A percentile compares a stretch with the other conserved stretches of the same genome.
Evolutionary conservation across 2,329 filamentous ascomycete species (phyloP).

Genomic region (Xenoacremonium recifei): DNA sequence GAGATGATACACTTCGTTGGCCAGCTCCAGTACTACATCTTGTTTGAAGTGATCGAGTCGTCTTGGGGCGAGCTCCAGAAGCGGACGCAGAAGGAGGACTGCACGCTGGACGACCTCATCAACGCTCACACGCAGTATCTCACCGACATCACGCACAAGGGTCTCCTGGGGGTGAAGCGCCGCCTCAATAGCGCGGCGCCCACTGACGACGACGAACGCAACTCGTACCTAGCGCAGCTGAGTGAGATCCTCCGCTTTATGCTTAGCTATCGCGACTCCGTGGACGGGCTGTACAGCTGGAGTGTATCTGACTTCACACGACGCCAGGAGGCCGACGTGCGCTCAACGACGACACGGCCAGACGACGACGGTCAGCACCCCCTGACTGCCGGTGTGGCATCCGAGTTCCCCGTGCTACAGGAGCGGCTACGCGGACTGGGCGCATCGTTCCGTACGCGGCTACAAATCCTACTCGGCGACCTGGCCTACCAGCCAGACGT

Average conservation of each 20-base stretch:
- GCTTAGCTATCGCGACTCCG: constrained; percentile 88
- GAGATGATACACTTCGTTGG: constrained; percentile 99
- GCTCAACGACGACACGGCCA: constrained; percentile 57
- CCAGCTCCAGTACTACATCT: constrained; percentile 96
- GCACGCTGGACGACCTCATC: constrained; percentile 93
- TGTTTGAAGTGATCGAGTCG: constrained; percentile 97
- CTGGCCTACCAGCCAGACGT: constrained; percentile 90
- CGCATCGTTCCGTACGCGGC: constrained; percentile 70
- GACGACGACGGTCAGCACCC: constrained; percentile 26
- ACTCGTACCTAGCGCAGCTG: constrained; percentile 84
- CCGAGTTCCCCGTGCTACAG: constrained; percentile 71
- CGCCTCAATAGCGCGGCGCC: constrained; percentile 32
- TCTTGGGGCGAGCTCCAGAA: constrained; percentile 90
- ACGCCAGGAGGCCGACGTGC: constrained; percentile 80
- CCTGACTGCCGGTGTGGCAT: constrained; percentile 55
- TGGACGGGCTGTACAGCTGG: constrained; percentile 93
- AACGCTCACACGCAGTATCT: constrained; percentile 88
- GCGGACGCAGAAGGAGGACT: constrained; percentile 78
- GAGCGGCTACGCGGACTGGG: constrained; percentile 71
- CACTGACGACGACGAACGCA: constrained; percentile 61
- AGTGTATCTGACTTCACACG: constrained; percentile 91
- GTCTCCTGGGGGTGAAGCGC: constrained; percentile 74
- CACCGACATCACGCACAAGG: constrained; percentile 92
- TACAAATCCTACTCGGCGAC: constrained; percentile 84
- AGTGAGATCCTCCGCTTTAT: constrained; percentile 92